These are phyloP conservation scores for Vitis cinerea DNA, from an alignment of 164 flowering plant species.

Conservation along the genomic window DNA sequence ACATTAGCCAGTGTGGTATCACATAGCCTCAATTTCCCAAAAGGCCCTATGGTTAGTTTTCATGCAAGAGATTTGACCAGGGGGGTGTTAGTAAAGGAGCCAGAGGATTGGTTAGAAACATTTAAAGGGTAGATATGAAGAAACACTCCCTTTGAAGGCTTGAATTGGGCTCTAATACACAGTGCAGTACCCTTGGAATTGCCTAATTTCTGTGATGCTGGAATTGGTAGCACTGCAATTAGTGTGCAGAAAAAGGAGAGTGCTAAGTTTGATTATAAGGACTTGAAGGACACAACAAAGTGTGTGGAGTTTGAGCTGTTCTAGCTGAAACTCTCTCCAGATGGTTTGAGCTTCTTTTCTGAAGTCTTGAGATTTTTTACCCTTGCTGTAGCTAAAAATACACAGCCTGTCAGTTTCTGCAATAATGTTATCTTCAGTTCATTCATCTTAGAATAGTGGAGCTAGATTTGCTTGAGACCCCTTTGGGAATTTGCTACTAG, in stretches of 20 bases:
- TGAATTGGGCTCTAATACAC: conserved; percentile 84
- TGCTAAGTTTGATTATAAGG: conserved; percentile 11
- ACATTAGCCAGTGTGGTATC: conserved; percentile 70
- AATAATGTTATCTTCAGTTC: too few relatives aligned
- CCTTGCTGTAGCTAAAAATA: conserved; percentile 17
- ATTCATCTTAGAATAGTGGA: too few relatives aligned
- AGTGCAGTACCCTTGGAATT: conserved; percentile 72
- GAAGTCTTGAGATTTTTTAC: conserved; percentile 2
- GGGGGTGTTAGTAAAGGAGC: conserved; percentile 65
- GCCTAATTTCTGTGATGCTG: conserved; percentile 42
- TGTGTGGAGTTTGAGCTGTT: conserved; percentile 60
- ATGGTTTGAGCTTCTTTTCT: neutral
- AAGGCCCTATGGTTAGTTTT: conserved; percentile 48
- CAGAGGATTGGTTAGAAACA: conserved; percentile 69
- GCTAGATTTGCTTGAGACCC: too few relatives aligned
- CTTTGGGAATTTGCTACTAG: too few relatives aligned
- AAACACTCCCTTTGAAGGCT: conserved; percentile 77
- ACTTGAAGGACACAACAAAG: conserved; percentile 20
- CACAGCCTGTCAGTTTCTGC: too few relatives aligned
- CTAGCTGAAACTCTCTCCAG: conserved; percentile 21
- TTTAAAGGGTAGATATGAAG: conserved; percentile 77
- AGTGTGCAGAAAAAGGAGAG: conserved; percentile 26
- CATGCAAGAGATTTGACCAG: conserved; percentile 73
- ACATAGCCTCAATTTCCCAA: conserved; percentile 63
- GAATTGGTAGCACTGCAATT: conserved; percentile 7